These are phyloP conservation scores for Tylopilus rubrobrunneus DNA, from an alignment of 768 basidiomycete species.

Conservation along the genomic window DNA sequence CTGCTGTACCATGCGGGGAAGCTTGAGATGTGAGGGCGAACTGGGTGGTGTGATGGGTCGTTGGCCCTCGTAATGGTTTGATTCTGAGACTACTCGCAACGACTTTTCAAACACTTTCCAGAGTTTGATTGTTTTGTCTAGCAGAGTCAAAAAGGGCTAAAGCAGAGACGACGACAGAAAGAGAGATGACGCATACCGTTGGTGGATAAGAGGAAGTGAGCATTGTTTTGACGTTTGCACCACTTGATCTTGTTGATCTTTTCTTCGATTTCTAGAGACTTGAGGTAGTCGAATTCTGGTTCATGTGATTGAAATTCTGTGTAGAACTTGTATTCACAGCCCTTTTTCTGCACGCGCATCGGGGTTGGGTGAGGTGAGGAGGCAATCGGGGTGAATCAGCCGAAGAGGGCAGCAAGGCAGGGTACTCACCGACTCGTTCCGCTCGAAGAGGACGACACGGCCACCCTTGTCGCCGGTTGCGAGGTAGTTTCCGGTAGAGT, in stretches of 20 bases:
- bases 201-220: conserved; percentile 95
- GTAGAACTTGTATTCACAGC: conserved; percentile 99
- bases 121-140: conserved; percentile 99
- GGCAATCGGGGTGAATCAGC: conserved; percentile 35
- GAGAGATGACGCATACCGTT: conserved; percentile 61
- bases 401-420: conserved; percentile 5
- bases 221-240: conserved; percentile 97
- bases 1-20: conserved; percentile 90
- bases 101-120: conserved; percentile 99
- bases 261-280: conserved; percentile 99
- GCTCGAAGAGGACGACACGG: conserved; percentile 96
- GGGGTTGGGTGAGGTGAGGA: conserved; percentile 7
- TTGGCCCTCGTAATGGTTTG: conserved; percentile 85
- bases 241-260: conserved; percentile 99
- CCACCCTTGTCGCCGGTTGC: conserved; percentile 99
- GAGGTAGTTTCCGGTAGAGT: conserved; percentile 98
- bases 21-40: conserved; percentile 57
- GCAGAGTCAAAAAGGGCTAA: conserved; percentile 1
- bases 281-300: conserved; percentile 99
- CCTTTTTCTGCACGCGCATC: conserved; percentile 75
- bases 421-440: conserved; percentile 85
- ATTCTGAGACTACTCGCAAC: conserved; percentile 92
- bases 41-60: conserved; percentile 64
- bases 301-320: conserved; percentile 99
- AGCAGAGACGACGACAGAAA: background rate